phyloP scores from a whole-genome alignment of 2,329 filamentous ascomycete species.

The Parascedosporium putredinis region DNA sequence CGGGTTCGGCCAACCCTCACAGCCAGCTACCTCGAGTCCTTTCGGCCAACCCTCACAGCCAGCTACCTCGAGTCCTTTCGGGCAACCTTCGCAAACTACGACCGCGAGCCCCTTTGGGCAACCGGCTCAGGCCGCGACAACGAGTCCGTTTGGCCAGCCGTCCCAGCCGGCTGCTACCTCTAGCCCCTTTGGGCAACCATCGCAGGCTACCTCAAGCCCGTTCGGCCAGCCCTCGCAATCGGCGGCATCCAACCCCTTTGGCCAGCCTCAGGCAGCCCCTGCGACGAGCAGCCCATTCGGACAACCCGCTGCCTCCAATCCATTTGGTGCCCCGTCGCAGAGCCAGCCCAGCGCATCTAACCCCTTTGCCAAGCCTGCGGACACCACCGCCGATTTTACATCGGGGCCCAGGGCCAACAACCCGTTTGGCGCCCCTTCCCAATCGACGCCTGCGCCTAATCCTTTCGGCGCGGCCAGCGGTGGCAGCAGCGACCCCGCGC shows the following conservation, averaged over 20 bases:
- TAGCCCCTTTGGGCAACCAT: neutral
- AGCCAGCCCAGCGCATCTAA: constrained; percentile 12
- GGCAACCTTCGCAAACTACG: neutral
- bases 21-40: constrained; percentile 9
- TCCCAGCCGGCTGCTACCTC: constrained; percentile 8
- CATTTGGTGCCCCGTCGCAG: constrained; percentile 13
- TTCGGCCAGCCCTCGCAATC: constrained; percentile 12
- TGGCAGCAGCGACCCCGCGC: constrained; percentile 10
- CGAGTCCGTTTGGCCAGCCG: constrained; percentile 9
- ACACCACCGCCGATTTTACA: neutral
- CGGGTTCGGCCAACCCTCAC: neutral
- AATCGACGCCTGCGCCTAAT: neutral
- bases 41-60: constrained; percentile 9
- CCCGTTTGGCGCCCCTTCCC: constrained; percentile 13
- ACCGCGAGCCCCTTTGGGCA: constrained; percentile 10
- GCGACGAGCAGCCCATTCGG: neutral
- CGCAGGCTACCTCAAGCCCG: constrained; percentile 3
- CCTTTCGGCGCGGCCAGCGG: neutral
- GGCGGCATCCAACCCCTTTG: neutral
- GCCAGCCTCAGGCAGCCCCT: constrained; percentile 11
- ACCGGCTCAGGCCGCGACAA: constrained; percentile 3
- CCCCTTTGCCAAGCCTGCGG: constrained; percentile 12
- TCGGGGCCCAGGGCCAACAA: constrained; percentile 13
- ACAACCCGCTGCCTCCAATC: constrained; percentile 12
- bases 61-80: constrained; percentile 8